phyloP scores from a whole-genome alignment of 2,329 filamentous ascomycete species.

The Clarireedia sp. region DNA sequence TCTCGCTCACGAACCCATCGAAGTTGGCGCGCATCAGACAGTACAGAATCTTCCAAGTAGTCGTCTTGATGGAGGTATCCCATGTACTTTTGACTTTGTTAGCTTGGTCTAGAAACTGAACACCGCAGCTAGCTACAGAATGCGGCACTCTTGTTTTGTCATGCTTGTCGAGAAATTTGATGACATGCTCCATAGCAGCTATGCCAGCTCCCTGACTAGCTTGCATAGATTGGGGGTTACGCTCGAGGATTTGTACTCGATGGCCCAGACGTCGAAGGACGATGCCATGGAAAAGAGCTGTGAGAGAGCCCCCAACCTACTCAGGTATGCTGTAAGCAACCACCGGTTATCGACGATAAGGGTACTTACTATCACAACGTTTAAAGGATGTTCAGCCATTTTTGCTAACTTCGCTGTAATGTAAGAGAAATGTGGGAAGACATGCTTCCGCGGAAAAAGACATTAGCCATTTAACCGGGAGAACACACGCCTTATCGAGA shows the following conservation, averaged over 20 bases:
- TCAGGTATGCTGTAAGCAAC: too few relatives aligned
- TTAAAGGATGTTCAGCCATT: too few relatives aligned
- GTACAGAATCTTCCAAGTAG: constrained; percentile 17
- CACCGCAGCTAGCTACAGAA: neutral
- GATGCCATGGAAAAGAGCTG: neutral
- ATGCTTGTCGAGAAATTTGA: neutral
- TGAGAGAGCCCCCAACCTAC: neutral
- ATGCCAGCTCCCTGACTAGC: neutral
- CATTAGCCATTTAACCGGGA: too few relatives aligned
- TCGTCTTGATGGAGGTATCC: neutral
- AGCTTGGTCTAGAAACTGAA: neutral
- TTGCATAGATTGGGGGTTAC: neutral
- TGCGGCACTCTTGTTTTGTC: neutral
- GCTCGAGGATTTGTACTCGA: neutral
- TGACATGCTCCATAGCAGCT: neutral
- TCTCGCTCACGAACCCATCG: constrained; percentile 14
- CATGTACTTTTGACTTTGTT: neutral
- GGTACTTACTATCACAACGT: too few relatives aligned
- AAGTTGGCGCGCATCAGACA: constrained; percentile 17
- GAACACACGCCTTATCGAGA: too few relatives aligned
- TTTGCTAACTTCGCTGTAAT: too few relatives aligned
- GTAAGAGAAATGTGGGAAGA: too few relatives aligned
- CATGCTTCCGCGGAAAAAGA: too few relatives aligned
- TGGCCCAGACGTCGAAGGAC: neutral
- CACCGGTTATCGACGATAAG: too few relatives aligned